phyloP scores from a whole-genome alignment of 2,329 filamentous ascomycete genomes.

The Amphichorda felina region DNA sequence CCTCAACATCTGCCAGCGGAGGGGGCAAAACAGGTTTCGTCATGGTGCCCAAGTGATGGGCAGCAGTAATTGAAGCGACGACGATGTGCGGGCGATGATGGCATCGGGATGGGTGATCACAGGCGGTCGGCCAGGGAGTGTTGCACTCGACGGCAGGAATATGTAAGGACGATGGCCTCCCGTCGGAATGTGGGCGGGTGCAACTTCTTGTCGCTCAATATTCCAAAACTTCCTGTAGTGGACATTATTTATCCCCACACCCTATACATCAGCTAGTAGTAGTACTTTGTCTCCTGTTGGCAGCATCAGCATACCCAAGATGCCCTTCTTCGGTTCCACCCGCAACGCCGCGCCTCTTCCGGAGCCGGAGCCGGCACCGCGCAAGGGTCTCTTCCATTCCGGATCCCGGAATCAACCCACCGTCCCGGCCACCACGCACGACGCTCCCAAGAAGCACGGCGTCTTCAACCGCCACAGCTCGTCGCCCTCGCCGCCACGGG shows the following conservation, averaged over 20 bases:
- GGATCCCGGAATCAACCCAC: background rate
- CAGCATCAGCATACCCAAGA: constrained; percentile 3
- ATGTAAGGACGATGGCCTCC: background rate
- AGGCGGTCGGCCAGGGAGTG: background rate
- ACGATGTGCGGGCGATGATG: background rate
- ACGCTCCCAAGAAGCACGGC: constrained; percentile 17
- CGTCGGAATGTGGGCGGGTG: too few relatives aligned
- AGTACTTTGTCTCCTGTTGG: too few relatives aligned
- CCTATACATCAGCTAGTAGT: too few relatives aligned
- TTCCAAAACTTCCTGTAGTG: too few relatives aligned
- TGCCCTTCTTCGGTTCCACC: constrained; percentile 11
- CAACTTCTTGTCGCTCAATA: too few relatives aligned
- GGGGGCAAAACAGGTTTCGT: constrained; percentile 1
- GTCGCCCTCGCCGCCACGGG: constrained; percentile 8
- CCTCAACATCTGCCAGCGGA: background rate
- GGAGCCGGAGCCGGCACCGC: constrained; percentile 1
- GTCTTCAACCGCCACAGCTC: constrained; percentile 21
- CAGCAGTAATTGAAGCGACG: background rate
- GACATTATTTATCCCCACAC: too few relatives aligned
- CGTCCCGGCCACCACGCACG: background rate
- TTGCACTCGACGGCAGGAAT: background rate
- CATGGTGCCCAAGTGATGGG: background rate
- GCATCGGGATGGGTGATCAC: background rate
- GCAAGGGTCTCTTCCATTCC: constrained; percentile 5
- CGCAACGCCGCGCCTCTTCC: constrained; percentile 5